Evolutionary conservation across 305 asterid species (phyloP).

Genomic region (Fraxinus baroniana): DNA sequence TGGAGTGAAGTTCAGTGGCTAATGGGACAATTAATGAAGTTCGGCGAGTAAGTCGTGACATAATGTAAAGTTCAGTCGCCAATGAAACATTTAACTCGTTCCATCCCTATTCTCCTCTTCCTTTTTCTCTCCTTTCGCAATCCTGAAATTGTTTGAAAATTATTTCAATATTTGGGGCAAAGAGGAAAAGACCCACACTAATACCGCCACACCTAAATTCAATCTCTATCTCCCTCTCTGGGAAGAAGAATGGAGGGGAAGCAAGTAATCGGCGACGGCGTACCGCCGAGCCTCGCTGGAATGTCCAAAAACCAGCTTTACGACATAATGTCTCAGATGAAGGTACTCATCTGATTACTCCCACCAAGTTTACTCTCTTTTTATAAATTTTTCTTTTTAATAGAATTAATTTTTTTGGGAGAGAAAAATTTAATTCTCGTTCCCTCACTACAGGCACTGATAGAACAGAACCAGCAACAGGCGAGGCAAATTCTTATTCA

Average conservation of each 20-base stretch:
- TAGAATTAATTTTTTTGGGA: neutral
- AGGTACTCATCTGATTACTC: slow-evolving; percentile 39
- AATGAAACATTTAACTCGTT: too few relatives aligned
- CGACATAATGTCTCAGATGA: slow-evolving; percentile 92
- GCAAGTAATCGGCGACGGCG: slow-evolving; percentile 56
- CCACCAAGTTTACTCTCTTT: neutral
- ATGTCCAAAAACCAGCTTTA: slow-evolving; percentile 83
- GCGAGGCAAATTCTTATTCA: slow-evolving; percentile 88
- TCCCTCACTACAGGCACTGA: slow-evolving; percentile 52
- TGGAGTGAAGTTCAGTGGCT: too few relatives aligned
- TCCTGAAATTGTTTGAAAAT: too few relatives aligned
- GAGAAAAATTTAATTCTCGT: slow-evolving; percentile 11
- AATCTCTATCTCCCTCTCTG: neutral
- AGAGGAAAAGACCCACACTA: neutral
- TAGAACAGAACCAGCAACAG: slow-evolving; percentile 87
- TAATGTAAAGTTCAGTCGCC: too few relatives aligned
- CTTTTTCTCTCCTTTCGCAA: too few relatives aligned
- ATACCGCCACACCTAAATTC: neutral
- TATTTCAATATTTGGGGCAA: too few relatives aligned
- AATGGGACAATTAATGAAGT: too few relatives aligned
- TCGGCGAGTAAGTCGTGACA: too few relatives aligned
- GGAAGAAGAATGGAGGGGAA: slow-evolving; percentile 58
- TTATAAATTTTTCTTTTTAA: neutral
- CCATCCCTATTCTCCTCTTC: too few relatives aligned
- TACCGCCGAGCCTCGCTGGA: slow-evolving; percentile 48